Percentiles rank a stretch among this genome's conserved stretches.
Conservation (phyloP, 805 yeast species). For the Saturnispora sekii region DNA sequence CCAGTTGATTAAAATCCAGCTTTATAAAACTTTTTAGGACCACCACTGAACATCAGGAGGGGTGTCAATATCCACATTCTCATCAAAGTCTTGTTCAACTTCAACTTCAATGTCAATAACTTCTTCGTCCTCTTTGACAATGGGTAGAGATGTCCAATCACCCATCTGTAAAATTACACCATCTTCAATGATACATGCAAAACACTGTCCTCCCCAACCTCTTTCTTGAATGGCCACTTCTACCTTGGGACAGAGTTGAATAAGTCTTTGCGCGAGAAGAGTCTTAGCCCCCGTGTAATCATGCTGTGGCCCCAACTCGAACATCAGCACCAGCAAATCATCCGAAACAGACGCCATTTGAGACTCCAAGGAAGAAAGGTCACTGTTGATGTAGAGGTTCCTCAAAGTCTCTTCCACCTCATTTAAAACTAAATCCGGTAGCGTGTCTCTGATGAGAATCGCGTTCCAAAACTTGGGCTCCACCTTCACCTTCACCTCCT, state of each 20-base stretch:
- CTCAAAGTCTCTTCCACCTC: conserved; percentile 28
- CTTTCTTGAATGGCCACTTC: conserved; percentile 27
- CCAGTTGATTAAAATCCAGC: neutral
- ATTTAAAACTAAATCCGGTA: conserved; percentile 41
- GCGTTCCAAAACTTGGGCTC: conserved; percentile 37
- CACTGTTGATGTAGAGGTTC: neutral
- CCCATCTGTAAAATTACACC: conserved; percentile 24
- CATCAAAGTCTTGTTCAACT: neutral
- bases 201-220: conserved; percentile 42
- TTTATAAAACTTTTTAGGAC: neutral
- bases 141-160: conserved; percentile 1
- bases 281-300: conserved; percentile 2
- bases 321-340: conserved; percentile 10
- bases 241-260: conserved; percentile 30
- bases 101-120: conserved; percentile 5
- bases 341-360: conserved; percentile 6
- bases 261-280: conserved; percentile 32
- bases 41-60: neutral
- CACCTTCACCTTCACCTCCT: no score
- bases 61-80: neutral
- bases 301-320: conserved; percentile 11
- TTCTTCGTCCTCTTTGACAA: neutral
- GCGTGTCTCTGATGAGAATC: conserved; percentile 41
- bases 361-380: conserved; percentile 3
- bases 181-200: conserved; percentile 32